Conservation (phyloP, 2,329 filamentous ascomycete species). For the Cytospora piceicola region DNA sequence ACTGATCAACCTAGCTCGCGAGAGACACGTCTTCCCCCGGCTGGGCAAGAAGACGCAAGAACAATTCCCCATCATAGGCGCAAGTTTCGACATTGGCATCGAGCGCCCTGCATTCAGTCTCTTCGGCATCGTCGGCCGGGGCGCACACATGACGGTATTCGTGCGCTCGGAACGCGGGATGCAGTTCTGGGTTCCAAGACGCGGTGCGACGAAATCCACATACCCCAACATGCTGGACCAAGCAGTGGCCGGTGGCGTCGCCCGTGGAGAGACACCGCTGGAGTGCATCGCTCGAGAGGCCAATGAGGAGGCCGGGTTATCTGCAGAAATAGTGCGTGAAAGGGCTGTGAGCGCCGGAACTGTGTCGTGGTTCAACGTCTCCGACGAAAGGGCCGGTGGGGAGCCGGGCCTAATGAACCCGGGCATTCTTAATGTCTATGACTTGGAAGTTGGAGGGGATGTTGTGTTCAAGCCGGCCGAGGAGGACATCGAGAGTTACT, state of each 20-base stretch:
- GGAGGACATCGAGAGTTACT: slow-evolving; percentile 77
- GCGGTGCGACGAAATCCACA: slow-evolving; percentile 69
- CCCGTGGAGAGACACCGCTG: slow-evolving; percentile 66
- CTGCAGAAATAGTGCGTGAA: slow-evolving; percentile 35
- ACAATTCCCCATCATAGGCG: slow-evolving; percentile 47
- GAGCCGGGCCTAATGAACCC: slow-evolving; percentile 34
- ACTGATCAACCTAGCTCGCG: slow-evolving; percentile 40
- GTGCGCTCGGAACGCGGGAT: slow-evolving; percentile 42
- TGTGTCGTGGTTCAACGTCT: slow-evolving; percentile 35
- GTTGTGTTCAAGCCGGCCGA: slow-evolving; percentile 70
- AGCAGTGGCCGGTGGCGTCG: slow-evolving; percentile 77
- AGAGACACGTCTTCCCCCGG: slow-evolving; percentile 41
- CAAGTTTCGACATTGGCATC: slow-evolving; percentile 42
- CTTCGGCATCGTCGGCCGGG: slow-evolving; percentile 70
- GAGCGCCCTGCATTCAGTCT: slow-evolving; percentile 66
- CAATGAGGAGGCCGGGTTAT: slow-evolving; percentile 67
- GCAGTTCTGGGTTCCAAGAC: slow-evolving; percentile 73
- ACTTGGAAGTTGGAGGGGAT: slow-evolving; percentile 65
- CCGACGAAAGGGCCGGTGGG: slow-evolving; percentile 14
- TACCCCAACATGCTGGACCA: slow-evolving; percentile 79
- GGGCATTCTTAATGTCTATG: slow-evolving; percentile 68
- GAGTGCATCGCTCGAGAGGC: slow-evolving; percentile 73
- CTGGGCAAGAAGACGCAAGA: slow-evolving; percentile 44
- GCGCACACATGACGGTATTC: slow-evolving; percentile 70
- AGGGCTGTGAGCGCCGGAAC: slow-evolving; percentile 38